These are phyloP conservation scores for Vishniacozyma victoriae DNA, from an alignment of 768 basidiomycete species.

Conservation along the genomic window DNA sequence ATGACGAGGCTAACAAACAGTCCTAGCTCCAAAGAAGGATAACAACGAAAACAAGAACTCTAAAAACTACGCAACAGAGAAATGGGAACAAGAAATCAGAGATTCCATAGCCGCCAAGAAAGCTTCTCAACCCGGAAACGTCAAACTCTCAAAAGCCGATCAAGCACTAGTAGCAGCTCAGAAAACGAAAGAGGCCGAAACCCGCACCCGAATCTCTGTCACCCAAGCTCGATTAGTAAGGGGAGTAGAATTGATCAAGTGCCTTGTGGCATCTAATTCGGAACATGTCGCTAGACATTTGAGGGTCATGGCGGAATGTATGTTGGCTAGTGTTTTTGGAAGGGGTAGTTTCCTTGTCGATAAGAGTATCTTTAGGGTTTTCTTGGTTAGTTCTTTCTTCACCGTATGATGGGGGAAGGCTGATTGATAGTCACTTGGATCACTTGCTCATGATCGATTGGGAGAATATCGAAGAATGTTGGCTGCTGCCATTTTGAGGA, in stretches of 20 bases:
- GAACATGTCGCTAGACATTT: slow-evolving; percentile 59
- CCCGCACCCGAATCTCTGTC: slow-evolving; percentile 58
- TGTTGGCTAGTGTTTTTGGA: slow-evolving; percentile 64
- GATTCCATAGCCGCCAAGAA: slow-evolving; percentile 78
- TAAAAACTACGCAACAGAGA: slow-evolving; percentile 80
- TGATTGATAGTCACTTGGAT: slow-evolving; percentile 58
- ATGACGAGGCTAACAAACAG: slow-evolving; percentile 47
- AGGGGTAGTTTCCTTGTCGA: slow-evolving; percentile 62
- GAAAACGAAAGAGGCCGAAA: slow-evolving; percentile 66
- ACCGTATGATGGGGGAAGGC: background rate
- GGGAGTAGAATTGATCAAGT: slow-evolving; percentile 64
- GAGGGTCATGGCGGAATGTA: slow-evolving; percentile 55
- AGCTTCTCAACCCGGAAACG: slow-evolving; percentile 50
- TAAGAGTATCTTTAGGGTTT: slow-evolving; percentile 62
- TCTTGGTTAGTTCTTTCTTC: slow-evolving; percentile 65
- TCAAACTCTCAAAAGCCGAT: slow-evolving; percentile 71
- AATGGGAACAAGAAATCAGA: slow-evolving; percentile 93
- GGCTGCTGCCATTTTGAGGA: slow-evolving; percentile 76
- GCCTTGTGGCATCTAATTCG: slow-evolving; percentile 55
- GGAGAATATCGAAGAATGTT: slow-evolving; percentile 65
- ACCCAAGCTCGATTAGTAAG: slow-evolving; percentile 59
- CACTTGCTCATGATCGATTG: slow-evolving; percentile 68
- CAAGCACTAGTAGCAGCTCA: slow-evolving; percentile 77
- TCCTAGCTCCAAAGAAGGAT: slow-evolving; percentile 59
- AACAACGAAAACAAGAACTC: slow-evolving; percentile 58